Percentiles rank a stretch among this genome's conserved stretches.
Evolutionary conservation across 371 early-diverging fungal species (phyloP).

Genomic region (Nosema muscidifuracis): DNA sequence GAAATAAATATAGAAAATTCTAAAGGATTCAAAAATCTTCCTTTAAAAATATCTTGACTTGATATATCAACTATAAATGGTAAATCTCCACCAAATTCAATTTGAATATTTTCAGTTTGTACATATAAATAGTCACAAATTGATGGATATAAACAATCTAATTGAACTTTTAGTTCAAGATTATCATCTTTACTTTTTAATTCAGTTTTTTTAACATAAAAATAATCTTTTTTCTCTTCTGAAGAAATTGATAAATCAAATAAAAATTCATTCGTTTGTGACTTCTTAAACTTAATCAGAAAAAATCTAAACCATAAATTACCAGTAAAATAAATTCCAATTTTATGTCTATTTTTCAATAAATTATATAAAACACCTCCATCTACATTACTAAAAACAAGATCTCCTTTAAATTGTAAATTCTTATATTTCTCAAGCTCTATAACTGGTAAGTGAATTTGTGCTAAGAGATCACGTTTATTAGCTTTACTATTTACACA

Average conservation of each 20-base stretch:
- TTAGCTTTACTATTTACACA: neutral
- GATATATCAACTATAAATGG: neutral
- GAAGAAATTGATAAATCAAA: neutral
- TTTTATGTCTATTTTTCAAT: neutral
- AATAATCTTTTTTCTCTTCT: neutral
- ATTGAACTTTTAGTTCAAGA: neutral
- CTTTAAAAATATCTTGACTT: neutral
- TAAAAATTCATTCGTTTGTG: neutral
- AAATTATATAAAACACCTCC: neutral
- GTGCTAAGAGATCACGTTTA: neutral
- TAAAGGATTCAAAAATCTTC: neutral
- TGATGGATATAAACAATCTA: neutral
- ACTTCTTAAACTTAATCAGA: neutral
- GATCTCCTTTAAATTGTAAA: neutral
- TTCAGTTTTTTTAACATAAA: neutral
- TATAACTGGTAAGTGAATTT: neutral
- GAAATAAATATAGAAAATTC: too few species aligned
- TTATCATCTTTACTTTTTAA: neutral
- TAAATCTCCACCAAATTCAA: neutral
- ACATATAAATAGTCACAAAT: neutral
- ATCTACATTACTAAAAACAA: neutral
- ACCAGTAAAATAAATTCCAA: neutral
- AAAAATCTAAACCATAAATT: conserved; percentile 8
- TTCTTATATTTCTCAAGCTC: neutral
- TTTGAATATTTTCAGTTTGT: neutral